These are phyloP conservation scores for Alternaria gaisen DNA, from an alignment of 2,329 filamentous ascomycete species.

Conservation along the genomic window DNA sequence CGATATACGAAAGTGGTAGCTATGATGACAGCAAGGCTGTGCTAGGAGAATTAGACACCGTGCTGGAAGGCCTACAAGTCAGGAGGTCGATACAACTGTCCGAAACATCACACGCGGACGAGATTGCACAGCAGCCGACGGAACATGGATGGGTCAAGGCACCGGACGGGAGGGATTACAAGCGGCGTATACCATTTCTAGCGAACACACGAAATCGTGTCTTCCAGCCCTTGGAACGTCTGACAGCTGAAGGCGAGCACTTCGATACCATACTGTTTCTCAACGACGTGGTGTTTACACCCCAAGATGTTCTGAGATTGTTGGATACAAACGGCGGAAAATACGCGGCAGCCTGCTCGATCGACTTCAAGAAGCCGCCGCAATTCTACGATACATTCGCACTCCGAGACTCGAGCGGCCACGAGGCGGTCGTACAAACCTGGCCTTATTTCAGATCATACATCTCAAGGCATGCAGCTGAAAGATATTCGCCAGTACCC, in stretches of 20 bases:
- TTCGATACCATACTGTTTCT: constrained; percentile 70
- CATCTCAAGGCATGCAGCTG: constrained; percentile 63
- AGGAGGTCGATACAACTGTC: constrained; percentile 65
- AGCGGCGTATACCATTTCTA: constrained; percentile 74
- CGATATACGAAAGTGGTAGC: constrained; percentile 73
- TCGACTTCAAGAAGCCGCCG: constrained; percentile 66
- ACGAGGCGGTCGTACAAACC: constrained; percentile 61
- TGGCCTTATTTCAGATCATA: constrained; percentile 68
- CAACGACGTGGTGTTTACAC: constrained; percentile 70
- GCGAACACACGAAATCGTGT: constrained; percentile 70
- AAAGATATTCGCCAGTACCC: constrained; percentile 59
- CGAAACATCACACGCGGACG: constrained; percentile 58
- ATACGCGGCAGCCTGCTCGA: constrained; percentile 69
- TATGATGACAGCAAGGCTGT: constrained; percentile 73
- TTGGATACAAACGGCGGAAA: constrained; percentile 66
- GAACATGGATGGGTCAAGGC: constrained; percentile 70
- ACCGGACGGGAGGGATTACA: constrained; percentile 56
- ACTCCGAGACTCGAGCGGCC: constrained; percentile 63
- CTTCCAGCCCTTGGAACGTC: constrained; percentile 65
- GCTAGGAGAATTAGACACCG: constrained; percentile 64
- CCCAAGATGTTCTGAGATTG: constrained; percentile 64
- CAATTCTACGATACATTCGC: constrained; percentile 71
- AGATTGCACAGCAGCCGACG: constrained; percentile 41
- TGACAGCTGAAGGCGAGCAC: constrained; percentile 58
- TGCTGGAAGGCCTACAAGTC: constrained; percentile 64